Base-by-base conservation (phyloP, 768 basidiomycete genomes). In the Multifurca ochricompacta region DNA sequence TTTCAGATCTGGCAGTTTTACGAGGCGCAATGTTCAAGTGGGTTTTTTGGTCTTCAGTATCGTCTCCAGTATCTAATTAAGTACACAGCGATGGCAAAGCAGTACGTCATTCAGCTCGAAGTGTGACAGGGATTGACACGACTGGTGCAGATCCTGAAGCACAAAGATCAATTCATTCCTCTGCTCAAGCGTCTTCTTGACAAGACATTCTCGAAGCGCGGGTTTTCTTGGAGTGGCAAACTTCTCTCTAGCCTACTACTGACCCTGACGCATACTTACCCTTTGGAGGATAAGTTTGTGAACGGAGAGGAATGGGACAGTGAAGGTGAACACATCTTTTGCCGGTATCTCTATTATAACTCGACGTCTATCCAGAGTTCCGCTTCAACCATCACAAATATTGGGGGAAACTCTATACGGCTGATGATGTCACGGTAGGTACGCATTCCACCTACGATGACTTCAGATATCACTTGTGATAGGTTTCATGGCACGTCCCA, bases 401-500 rank as follows among this genome's bases (percentile, higher is more conserved):
- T 61, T 93, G 91, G 91, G 91, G 91, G 7, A 87, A 87, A 63
- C 66, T 85, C 11, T 91, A 87, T 67, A 72, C 72, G 19, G 73
- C 81, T 11, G 76, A 81, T 39, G 85, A 92, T 32, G 78, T 91
- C 56, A 77, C 77, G 67, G 85, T 89, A 62, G 61, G 72, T 63
- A 5, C 13, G 16, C 39, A 18, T 34, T 21, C 19, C 21, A 16
- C n/a, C 28, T 21, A n/a, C 13, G 13, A 6, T 37, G 16, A 18
- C n/a, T n/a, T 35, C 4, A 30, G 19, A 31, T 32, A 27, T 46
- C 16, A 48, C 41, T 36, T 52, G 35, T 40, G 50, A 10, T 53
- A 86, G 84, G 65, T 86, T 37, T 75, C 77, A 1, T 95, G 91
- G 91, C 89, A 92, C 68, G 76, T 84, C 6, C 89, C 92, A 0